These are phyloP conservation scores for Eutypella sp. DNA, from an alignment of 2,329 filamentous ascomycete species.

Conservation along the genomic window DNA sequence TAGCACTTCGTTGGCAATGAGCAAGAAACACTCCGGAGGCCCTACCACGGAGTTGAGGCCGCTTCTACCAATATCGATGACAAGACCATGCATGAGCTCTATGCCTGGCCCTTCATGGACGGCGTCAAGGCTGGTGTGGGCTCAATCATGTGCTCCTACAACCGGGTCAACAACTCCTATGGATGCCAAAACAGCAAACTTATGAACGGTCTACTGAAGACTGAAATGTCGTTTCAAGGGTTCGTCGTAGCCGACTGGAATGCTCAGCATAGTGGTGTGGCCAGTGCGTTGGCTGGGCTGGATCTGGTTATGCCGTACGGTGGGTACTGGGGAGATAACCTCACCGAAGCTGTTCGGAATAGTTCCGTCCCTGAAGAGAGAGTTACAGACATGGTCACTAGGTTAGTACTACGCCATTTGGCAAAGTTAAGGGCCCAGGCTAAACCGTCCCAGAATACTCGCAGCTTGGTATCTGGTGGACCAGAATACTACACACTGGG, in stretches of 20 bases:
- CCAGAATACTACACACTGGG: constrained; percentile 43
- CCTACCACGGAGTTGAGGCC: constrained; percentile 43
- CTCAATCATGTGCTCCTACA: constrained; percentile 64
- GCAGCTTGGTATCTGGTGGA: constrained; percentile 55
- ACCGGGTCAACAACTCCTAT: constrained; percentile 67
- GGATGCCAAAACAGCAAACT: constrained; percentile 68
- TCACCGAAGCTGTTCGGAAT: constrained; percentile 72
- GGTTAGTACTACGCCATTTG: constrained; percentile 44
- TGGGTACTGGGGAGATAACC: constrained; percentile 57
- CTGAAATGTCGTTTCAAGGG: constrained; percentile 59
- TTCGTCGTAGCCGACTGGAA: constrained; percentile 68
- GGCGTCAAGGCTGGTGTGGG: constrained; percentile 52
- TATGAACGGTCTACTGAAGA: constrained; percentile 64
- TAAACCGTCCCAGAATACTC: constrained; percentile 52
- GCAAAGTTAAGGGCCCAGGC: constrained; percentile 40
- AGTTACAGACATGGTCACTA: constrained; percentile 73
- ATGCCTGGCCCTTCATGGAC: constrained; percentile 63
- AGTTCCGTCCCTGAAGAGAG: constrained; percentile 67
- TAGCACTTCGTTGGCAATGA: constrained; percentile 58
- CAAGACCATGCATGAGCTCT: constrained; percentile 59
- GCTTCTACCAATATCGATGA: constrained; percentile 61
- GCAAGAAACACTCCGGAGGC: constrained; percentile 48
- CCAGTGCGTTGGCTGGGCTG: constrained; percentile 50
- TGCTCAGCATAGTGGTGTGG: constrained; percentile 54
- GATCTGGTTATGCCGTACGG: constrained; percentile 68